These are phyloP conservation scores for Leucogyrophana mollusca DNA, from an alignment of 768 basidiomycete genomes.

Conservation along the genomic window DNA sequence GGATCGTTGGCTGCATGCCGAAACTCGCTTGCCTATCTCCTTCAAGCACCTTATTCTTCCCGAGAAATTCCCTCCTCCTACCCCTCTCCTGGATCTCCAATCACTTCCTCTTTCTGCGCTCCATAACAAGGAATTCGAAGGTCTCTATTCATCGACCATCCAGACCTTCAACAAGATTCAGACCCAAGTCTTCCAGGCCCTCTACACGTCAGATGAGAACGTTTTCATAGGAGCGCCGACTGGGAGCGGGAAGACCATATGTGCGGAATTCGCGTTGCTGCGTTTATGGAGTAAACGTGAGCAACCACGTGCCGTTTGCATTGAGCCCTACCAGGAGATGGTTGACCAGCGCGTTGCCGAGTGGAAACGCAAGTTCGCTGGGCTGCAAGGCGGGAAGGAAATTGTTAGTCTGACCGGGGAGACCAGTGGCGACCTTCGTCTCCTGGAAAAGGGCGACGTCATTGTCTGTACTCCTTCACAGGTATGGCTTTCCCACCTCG, in stretches of 20 bases:
- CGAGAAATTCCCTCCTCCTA: constrained; percentile 93
- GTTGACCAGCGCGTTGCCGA: constrained; percentile 87
- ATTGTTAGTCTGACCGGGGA: constrained; percentile 94
- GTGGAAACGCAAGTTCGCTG: constrained; percentile 83
- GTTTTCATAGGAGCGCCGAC: constrained; percentile 97
- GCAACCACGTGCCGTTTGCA: constrained; percentile 83
- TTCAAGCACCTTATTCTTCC: constrained; percentile 98
- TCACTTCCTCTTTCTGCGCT: constrained; percentile 85
- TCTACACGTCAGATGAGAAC: constrained; percentile 96
- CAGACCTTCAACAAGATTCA: constrained; percentile 97
- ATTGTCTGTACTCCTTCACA: constrained; percentile 93
- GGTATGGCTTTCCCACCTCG: constrained; percentile 36
- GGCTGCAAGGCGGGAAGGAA: constrained; percentile 88
- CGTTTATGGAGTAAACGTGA: constrained; percentile 92
- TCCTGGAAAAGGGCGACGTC: constrained; percentile 89
- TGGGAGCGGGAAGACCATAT: constrained; percentile 96
- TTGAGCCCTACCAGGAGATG: constrained; percentile 98
- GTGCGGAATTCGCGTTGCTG: constrained; percentile 93
- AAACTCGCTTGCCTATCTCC: constrained; percentile 91
- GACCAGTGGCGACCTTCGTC: constrained; percentile 84
- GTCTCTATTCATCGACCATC: constrained; percentile 77
- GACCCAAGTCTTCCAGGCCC: constrained; percentile 97
- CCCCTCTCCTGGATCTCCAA: constrained; percentile 91
- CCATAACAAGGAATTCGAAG: constrained; percentile 91
- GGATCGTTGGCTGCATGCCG: constrained; percentile 94